phyloP scores from a whole-genome alignment of 352 stramenopile genomes.

The Globisporangium canariense region DNA sequence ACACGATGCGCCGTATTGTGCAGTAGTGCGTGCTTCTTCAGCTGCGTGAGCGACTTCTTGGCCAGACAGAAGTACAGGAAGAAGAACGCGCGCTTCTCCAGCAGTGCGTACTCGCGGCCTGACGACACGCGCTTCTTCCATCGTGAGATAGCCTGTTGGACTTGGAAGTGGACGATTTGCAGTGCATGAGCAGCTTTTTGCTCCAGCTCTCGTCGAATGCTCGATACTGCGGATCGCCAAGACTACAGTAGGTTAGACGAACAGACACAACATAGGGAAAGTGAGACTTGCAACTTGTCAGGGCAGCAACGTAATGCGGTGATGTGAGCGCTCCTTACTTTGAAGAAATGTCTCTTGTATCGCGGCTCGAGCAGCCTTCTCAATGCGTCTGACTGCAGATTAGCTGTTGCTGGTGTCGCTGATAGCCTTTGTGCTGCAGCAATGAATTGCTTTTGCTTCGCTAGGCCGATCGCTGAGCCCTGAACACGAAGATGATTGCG shows the following conservation, averaged over 20 bases:
- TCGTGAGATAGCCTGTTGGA: not conserved
- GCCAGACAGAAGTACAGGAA: slow-evolving; percentile 21
- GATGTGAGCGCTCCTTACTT: not conserved
- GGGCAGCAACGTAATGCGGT: too few relatives aligned
- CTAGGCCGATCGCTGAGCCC: not conserved
- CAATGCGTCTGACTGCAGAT: not conserved
- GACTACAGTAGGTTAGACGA: not conserved
- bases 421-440: not conserved
- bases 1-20: not conserved
- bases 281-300: not conserved
- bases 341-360: slow-evolving; percentile 5
- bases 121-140: slow-evolving; percentile 3
- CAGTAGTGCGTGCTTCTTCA: slow-evolving; percentile 3
- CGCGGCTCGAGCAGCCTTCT: not conserved
- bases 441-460: not conserved
- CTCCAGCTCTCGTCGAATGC: not conserved
- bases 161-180: slow-evolving; percentile 1
- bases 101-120: not conserved
- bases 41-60: slow-evolving; percentile 15
- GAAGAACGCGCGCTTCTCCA: slow-evolving; percentile 17
- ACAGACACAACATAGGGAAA: not conserved
- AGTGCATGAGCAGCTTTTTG: not conserved
- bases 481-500: slow-evolving; percentile 4
- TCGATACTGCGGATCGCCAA: not conserved
- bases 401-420: not conserved